These are phyloP conservation scores for Eucalyptus sp. DNA, from an alignment of 345 rosid species.

Conservation along the genomic window DNA sequence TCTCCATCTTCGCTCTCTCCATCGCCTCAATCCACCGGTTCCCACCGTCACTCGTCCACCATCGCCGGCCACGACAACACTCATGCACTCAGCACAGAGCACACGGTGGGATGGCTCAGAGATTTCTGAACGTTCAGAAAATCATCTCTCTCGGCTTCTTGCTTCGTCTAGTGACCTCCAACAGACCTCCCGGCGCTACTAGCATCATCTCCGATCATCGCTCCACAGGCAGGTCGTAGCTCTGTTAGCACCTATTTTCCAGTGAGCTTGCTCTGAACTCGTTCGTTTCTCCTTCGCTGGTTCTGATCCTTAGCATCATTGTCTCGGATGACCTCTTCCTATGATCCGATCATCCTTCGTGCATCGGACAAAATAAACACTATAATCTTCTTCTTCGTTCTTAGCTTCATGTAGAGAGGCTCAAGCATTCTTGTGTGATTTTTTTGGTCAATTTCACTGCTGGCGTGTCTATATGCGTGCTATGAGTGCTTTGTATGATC, in stretches of 20 bases:
- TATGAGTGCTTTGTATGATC: background rate
- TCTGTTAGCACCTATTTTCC: background rate
- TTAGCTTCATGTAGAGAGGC: background rate
- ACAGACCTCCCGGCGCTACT: background rate
- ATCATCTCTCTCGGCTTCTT: background rate
- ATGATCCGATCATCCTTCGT: background rate
- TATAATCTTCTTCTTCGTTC: background rate
- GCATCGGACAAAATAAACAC: background rate
- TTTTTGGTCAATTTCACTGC: background rate
- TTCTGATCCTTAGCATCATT: background rate
- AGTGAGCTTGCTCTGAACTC: background rate
- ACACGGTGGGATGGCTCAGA: background rate
- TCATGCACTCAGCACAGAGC: background rate
- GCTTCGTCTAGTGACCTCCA: background rate
- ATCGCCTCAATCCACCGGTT: background rate
- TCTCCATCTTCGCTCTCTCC: too few species aligned
- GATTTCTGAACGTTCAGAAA: background rate
- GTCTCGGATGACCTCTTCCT: background rate
- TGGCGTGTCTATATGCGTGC: background rate
- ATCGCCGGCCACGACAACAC: background rate
- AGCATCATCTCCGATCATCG: background rate
- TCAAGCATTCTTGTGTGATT: background rate
- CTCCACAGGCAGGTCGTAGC: background rate
- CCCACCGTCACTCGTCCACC: background rate
- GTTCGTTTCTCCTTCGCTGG: background rate